Conservation (phyloP, 805 yeast genomes). For the Kluyveromyces siamensis region DNA sequence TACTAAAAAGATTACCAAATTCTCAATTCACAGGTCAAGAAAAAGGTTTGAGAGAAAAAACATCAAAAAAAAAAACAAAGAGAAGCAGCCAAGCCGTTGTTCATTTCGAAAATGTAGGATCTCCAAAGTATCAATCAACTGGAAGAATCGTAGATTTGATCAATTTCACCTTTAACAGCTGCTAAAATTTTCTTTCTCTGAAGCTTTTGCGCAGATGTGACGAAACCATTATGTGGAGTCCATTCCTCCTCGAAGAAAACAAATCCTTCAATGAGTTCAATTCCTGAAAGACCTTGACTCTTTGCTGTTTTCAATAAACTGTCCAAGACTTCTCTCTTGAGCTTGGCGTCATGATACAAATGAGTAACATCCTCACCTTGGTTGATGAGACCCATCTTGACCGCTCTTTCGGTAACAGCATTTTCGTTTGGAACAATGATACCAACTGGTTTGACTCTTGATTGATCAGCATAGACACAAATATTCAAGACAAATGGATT, state of each 20-base stretch:
- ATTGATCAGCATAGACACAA: conserved; percentile 88
- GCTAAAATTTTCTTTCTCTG: conserved; percentile 85
- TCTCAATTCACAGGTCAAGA: background rate
- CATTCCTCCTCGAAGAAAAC: conserved; percentile 84
- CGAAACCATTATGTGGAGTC: conserved; percentile 94
- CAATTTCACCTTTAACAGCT: conserved; percentile 58
- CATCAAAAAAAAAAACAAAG: too few species aligned
- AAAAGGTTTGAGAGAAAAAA: too few species aligned
- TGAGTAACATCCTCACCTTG: conserved; percentile 39
- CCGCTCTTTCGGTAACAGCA: conserved; percentile 51
- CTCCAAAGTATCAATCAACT: background rate
- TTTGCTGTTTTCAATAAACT: conserved; percentile 67
- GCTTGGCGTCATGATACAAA: conserved; percentile 46
- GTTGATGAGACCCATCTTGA: conserved; percentile 43
- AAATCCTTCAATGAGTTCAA: conserved; percentile 73
- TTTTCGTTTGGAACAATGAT: conserved; percentile 75
- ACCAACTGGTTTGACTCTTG: conserved; percentile 85
- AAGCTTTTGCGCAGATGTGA: conserved; percentile 91
- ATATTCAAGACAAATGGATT: conserved; percentile 67
- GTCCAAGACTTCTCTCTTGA: conserved; percentile 45
- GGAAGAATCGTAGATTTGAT: conserved; percentile 41
- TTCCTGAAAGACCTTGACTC: conserved; percentile 72
- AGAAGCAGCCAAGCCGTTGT: too few species aligned
- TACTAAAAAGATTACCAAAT: background rate
- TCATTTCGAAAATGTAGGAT: too few species aligned